Percentiles rank a stretch among this genome's conserved stretches.
Conservation (phyloP, 352 stramenopile species). For the Blastocystis sp. region DNA sequence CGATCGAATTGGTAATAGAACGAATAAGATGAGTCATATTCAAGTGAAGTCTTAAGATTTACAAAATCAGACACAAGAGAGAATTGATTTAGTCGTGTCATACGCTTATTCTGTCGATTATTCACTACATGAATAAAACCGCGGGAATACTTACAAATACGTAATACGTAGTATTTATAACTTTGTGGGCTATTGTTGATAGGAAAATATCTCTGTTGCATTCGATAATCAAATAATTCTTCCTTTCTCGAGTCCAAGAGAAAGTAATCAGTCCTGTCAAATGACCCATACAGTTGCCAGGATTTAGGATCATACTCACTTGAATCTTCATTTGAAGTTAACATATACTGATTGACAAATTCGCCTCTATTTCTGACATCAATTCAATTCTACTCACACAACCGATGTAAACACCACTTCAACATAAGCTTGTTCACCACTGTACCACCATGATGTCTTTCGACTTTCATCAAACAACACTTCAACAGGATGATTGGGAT, state of each 20-base stretch:
- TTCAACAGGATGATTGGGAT: conserved; percentile 12
- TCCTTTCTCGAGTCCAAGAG: neutral
- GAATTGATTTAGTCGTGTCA: neutral
- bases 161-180: neutral
- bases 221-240: conserved; percentile 3
- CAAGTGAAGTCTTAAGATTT: neutral
- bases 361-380: neutral
- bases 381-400: neutral
- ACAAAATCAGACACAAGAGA: neutral
- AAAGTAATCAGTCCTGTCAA: neutral
- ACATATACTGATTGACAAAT: conserved; percentile 47
- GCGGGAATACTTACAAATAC: neutral
- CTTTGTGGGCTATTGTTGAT: conserved; percentile 15
- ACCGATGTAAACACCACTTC: neutral
- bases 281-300: conserved; percentile 31
- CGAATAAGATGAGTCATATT: neutral
- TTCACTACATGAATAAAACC: neutral
- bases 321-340: conserved; percentile 7
- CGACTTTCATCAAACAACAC: neutral
- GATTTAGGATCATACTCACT: neutral
- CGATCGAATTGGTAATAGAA: conserved; percentile 42
- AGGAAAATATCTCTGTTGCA: neutral
- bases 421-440: neutral
- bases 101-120: neutral
- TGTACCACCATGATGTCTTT: conserved; percentile 13